These are phyloP conservation scores for Diplodia seriata DNA, from an alignment of 2,329 filamentous ascomycete species.

Conservation along the genomic window DNA sequence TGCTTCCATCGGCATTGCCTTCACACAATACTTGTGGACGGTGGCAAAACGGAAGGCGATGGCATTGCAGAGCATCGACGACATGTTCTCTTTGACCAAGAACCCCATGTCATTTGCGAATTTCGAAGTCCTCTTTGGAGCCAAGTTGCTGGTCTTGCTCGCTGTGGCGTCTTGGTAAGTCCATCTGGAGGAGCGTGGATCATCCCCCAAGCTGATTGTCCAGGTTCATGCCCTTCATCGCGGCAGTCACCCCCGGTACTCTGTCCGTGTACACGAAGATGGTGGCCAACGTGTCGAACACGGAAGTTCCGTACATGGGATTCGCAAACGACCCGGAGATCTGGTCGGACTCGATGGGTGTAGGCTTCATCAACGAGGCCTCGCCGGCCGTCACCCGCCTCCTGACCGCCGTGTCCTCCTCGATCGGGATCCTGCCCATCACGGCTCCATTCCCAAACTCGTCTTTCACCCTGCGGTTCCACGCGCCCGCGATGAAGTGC, in stretches of 20 bases:
- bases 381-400: slow-evolving; percentile 1
- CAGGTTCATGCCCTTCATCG: slow-evolving; percentile 15
- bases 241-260: slow-evolving; percentile 8
- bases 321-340: background rate
- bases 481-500: slow-evolving; percentile 1
- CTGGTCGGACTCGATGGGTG: background rate
- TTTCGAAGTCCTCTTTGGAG: background rate
- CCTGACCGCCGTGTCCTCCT: slow-evolving; percentile 4
- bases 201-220: background rate
- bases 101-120: background rate
- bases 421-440: background rate
- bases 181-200: no score
- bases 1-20: background rate
- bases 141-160: background rate
- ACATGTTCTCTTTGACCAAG: slow-evolving; percentile 11
- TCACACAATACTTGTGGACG: slow-evolving; percentile 4
- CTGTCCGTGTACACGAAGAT: background rate
- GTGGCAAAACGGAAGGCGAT: background rate
- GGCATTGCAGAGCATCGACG: slow-evolving; percentile 3
- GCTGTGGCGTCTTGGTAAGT: slow-evolving; percentile 6
- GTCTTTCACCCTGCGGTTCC: slow-evolving; percentile 2
- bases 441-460: slow-evolving; percentile 8
- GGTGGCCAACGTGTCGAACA: background rate
- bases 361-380: background rate
- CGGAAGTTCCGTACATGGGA: background rate